These are phyloP conservation scores for Entonaema liquescens DNA, from an alignment of 495 filamentous ascomycete genomes.

Conservation along the genomic window DNA sequence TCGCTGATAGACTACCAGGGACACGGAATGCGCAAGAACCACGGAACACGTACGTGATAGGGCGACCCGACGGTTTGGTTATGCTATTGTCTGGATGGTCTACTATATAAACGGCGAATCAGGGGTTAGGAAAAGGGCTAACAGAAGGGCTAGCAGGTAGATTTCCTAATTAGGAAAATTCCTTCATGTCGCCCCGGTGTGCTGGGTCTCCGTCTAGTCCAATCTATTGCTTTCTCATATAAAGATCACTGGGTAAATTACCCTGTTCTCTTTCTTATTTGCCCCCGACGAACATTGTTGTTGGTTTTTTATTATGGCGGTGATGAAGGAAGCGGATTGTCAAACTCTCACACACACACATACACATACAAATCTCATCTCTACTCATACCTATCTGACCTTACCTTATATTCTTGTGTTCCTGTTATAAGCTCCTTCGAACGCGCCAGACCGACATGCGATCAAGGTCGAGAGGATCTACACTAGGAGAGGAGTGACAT, in stretches of 20 bases:
- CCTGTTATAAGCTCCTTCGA: conserved; percentile 5
- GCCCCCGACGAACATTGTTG: neutral
- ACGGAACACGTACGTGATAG: conserved; percentile 8
- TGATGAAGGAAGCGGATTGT: conserved; percentile 13
- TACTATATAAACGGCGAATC: conserved; percentile 8
- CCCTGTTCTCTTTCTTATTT: neutral
- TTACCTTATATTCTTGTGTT: neutral
- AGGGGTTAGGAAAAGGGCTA: neutral
- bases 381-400: neutral
- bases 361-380: neutral
- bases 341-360: no score
- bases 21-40: conserved; percentile 4
- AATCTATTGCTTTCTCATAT: conserved; percentile 2
- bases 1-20: neutral
- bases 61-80: conserved; percentile 32
- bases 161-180: conserved; percentile 32
- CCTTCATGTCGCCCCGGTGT: conserved; percentile 16
- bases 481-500: conserved; percentile 8
- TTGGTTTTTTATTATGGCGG: conserved; percentile 6
- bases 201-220: conserved; percentile 4
- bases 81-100: conserved; percentile 1
- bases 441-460: conserved; percentile 1
- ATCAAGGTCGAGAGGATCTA: neutral
- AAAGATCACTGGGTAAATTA: neutral
- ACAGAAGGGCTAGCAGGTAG: neutral